phyloP scores from a whole-genome alignment of 2,329 filamentous ascomycete genomes.

The Penicillium sp. region DNA sequence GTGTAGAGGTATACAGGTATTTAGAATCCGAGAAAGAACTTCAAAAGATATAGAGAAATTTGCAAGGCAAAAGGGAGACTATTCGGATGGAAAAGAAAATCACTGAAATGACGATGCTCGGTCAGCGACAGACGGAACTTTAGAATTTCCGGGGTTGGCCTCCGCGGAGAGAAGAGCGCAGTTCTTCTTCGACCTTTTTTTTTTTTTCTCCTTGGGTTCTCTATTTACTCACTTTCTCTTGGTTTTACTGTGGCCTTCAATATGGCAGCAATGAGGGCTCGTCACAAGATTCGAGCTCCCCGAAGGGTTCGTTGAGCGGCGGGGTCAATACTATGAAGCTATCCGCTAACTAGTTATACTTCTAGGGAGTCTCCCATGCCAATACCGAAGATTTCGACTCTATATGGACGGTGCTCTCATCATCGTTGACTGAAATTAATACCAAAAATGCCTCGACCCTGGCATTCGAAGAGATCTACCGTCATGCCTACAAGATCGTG shows the following conservation, averaged over 20 bases:
- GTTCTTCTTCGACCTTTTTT: slow-evolving; percentile 3
- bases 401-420: slow-evolving; percentile 67
- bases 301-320: slow-evolving; percentile 48
- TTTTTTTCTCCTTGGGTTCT: background rate
- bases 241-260: slow-evolving; percentile 11
- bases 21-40: background rate
- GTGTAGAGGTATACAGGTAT: background rate
- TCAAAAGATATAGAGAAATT: background rate
- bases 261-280: slow-evolving; percentile 47
- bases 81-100: background rate
- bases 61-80: background rate
- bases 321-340: slow-evolving; percentile 5
- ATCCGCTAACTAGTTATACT: slow-evolving; percentile 9
- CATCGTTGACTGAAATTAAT: slow-evolving; percentile 79
- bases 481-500: slow-evolving; percentile 87
- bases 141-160: slow-evolving; percentile 11
- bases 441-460: slow-evolving; percentile 79
- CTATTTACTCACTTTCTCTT: background rate
- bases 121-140: slow-evolving; percentile 9
- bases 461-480: slow-evolving; percentile 92
- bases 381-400: slow-evolving; percentile 72
- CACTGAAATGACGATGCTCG: slow-evolving; percentile 6
- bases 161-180: slow-evolving; percentile 23
- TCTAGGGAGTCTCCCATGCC: slow-evolving; percentile 46
- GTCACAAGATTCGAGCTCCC: slow-evolving; percentile 58